These are phyloP conservation scores for Glycine soja DNA, from an alignment of 306 rosid species.

Conservation along the genomic window DNA sequence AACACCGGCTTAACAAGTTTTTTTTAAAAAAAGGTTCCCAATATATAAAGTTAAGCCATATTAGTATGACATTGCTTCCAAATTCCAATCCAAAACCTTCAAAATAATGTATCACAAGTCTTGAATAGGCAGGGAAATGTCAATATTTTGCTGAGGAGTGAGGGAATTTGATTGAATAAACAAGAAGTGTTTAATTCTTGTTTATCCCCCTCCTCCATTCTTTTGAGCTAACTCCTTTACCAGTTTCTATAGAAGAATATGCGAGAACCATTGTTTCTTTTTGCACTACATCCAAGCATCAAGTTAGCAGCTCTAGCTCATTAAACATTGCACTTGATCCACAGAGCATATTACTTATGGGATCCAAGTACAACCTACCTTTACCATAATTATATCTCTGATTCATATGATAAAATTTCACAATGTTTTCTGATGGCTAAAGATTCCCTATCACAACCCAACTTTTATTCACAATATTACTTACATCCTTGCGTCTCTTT, in stretches of 20 bases:
- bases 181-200: not conserved
- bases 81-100: not conserved
- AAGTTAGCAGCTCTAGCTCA: slow-evolving; percentile 15
- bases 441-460: slow-evolving; percentile 27
- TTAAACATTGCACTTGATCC: not conserved
- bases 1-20: not conserved
- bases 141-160: not conserved
- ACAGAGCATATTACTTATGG: not conserved
- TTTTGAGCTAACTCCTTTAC: slow-evolving; percentile 8
- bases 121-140: not conserved
- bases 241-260: not conserved
- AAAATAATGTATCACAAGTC: not conserved
- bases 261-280: not conserved
- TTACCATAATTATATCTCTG: slow-evolving; percentile 2
- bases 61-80: not conserved
- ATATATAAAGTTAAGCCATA: not conserved
- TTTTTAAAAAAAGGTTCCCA: slow-evolving; percentile 2
- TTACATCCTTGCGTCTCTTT: slow-evolving; percentile 5
- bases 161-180: slow-evolving; percentile 21
- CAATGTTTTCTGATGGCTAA: not conserved
- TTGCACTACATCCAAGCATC: slow-evolving; percentile 1
- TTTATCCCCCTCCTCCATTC: slow-evolving; percentile 3
- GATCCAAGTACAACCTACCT: slow-evolving; percentile 1
- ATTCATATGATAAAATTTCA: not conserved
- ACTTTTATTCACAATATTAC: not conserved